A percentile compares a stretch with the other conserved stretches of the same genome.
Evolutionary conservation across 805 yeast genomes (phyloP).

Genomic region (Candida lessepsii): DNA sequence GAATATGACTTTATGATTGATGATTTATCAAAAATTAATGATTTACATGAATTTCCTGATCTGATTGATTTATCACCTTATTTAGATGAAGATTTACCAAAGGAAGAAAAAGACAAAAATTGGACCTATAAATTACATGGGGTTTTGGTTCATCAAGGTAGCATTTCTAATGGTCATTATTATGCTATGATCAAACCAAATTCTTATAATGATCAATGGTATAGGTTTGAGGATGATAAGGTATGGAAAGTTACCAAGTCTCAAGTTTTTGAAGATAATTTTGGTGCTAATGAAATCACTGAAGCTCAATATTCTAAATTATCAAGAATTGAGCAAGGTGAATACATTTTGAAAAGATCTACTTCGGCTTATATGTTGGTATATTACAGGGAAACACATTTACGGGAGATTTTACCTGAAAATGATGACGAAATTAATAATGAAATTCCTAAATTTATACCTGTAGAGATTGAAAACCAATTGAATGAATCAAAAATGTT

Average conservation of each 20-base stretch:
- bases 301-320: conserved; percentile 49
- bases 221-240: conserved; percentile 90
- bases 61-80: conserved; percentile 77
- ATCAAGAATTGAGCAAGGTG: conserved; percentile 60
- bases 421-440: conserved; percentile 45
- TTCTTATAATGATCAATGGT: conserved; percentile 65
- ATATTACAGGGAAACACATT: conserved; percentile 67
- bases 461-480: conserved; percentile 64
- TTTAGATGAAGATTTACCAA: conserved; percentile 55
- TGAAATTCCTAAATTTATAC: conserved; percentile 61
- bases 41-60: conserved; percentile 85
- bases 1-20: conserved; percentile 92
- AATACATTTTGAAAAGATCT: conserved; percentile 66
- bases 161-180: conserved; percentile 93
- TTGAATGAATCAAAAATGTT: conserved; percentile 53
- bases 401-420: conserved; percentile 58
- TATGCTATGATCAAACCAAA: conserved; percentile 90
- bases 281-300: conserved; percentile 69
- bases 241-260: conserved; percentile 82
- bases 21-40: conserved; percentile 86
- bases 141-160: conserved; percentile 94
- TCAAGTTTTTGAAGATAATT: conserved; percentile 90
- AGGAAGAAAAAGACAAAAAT: conserved; percentile 47
- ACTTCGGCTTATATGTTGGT: conserved; percentile 98
- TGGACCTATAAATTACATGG: conserved; percentile 88